Percentiles rank a stretch among this genome's conserved stretches.
Conservation (phyloP, 2,329 filamentous ascomycete species). For the Ceratocystiopsis sp. region DNA sequence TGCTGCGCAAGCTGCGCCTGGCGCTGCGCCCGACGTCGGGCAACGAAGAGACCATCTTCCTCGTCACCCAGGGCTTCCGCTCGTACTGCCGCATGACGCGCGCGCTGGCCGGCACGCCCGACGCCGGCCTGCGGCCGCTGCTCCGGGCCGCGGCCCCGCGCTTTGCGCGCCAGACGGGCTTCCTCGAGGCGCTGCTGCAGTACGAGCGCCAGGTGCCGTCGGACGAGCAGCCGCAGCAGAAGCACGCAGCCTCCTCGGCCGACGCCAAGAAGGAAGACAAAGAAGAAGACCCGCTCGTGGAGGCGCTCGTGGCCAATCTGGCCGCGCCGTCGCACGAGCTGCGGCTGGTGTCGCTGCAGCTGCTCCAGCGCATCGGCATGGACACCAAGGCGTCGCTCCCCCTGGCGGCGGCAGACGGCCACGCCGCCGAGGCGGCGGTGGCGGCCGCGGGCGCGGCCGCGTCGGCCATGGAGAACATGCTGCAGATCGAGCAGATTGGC, state of each 20-base stretch:
- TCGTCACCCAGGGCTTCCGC: constrained; percentile 57
- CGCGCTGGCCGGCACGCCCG: constrained; percentile 33
- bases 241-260: constrained; percentile 8
- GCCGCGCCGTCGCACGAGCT: constrained; percentile 58
- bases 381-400: no score
- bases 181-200: constrained; percentile 42
- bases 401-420: no score
- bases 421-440: no score
- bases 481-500: constrained; percentile 64
- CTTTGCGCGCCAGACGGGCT: constrained; percentile 49
- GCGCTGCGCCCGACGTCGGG: constrained; percentile 43
- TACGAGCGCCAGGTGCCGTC: constrained; percentile 28
- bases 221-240: constrained; percentile 1
- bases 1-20: constrained; percentile 48
- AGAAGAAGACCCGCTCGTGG: constrained; percentile 45
- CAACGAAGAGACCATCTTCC: constrained; percentile 52
- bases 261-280: constrained; percentile 22
- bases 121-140: constrained; percentile 44
- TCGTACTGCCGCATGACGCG: constrained; percentile 52
- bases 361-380: constrained; percentile 30
- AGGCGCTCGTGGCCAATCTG: constrained; percentile 55
- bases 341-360: constrained; percentile 52
- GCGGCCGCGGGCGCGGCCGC: no score
- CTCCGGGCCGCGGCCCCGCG: constrained; percentile 48
- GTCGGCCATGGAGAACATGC: constrained; percentile 43